phyloP scores from a whole-genome alignment of 495 filamentous ascomycete species.

The Eremomyces bilateralis region DNA sequence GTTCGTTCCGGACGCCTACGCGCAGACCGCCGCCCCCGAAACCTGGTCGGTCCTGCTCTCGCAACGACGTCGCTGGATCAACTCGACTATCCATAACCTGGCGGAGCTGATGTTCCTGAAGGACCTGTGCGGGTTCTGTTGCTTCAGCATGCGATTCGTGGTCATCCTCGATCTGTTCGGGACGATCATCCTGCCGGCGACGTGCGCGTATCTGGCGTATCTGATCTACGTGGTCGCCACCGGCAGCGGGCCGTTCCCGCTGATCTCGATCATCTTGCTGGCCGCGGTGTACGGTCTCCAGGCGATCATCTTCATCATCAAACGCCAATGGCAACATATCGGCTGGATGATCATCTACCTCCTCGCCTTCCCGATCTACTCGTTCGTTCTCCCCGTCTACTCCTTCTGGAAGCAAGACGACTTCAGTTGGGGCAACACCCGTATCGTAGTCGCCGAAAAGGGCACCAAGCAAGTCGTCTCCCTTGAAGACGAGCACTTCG shows the following conservation, averaged over 20 bases:
- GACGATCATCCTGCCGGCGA: conserved; percentile 82
- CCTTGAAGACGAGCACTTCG: conserved; percentile 56
- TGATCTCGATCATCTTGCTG: conserved; percentile 73
- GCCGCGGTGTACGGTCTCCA: conserved; percentile 89
- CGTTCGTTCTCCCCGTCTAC: conserved; percentile 78
- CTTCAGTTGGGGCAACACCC: conserved; percentile 95
- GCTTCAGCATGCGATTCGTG: conserved; percentile 95
- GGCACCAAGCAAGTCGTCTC: conserved; percentile 65
- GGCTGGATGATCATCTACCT: conserved; percentile 99
- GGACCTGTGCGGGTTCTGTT: conserved; percentile 96
- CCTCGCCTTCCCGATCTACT: conserved; percentile 81
- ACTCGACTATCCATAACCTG: conserved; percentile 92
- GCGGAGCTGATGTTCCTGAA: conserved; percentile 68
- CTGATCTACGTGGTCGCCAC: conserved; percentile 63
- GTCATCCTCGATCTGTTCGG: conserved; percentile 89
- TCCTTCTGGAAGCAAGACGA: conserved; percentile 99
- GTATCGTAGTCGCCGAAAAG: conserved; percentile 86
- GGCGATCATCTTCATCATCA: conserved; percentile 85
- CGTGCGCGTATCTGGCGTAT: conserved; percentile 74
- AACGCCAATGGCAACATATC: conserved; percentile 90
- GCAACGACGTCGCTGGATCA: conserved; percentile 94
- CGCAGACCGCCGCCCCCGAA: conserved; percentile 80
- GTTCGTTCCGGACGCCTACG: conserved; percentile 81
- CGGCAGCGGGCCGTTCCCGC: conserved; percentile 51
- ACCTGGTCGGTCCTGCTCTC: conserved; percentile 83